A percentile compares a stretch with the other conserved stretches of the same genome.
phyloP scores from a whole-genome alignment of 352 stramenopile genomes.

The Globisporangium apiculatum region DNA sequence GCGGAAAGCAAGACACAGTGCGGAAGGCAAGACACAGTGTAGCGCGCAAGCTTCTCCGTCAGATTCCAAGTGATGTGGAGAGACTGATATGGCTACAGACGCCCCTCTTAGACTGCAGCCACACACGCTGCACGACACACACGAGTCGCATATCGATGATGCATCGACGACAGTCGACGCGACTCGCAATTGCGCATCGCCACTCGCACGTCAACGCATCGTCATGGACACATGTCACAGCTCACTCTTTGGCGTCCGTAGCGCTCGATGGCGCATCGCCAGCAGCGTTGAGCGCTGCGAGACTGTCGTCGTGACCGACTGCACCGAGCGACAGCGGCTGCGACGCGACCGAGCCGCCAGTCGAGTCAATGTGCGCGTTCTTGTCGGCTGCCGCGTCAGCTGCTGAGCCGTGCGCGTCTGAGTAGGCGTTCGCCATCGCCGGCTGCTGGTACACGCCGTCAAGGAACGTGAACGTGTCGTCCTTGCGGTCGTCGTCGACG shows the following conservation, averaged over 20 bases:
- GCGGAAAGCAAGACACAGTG: no score
- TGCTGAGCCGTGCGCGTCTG: background rate
- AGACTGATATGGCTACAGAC: no score
- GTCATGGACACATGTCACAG: no score
- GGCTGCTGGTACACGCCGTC: slow-evolving; percentile 65
- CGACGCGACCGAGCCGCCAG: slow-evolving; percentile 21
- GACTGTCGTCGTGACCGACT: slow-evolving; percentile 22
- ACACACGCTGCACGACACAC: no score
- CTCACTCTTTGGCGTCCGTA: slow-evolving; percentile 8
- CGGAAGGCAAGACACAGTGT: no score
- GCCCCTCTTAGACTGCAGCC: no score
- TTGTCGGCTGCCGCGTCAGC: background rate
- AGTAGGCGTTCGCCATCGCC: slow-evolving; percentile 36
- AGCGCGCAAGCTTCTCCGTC: no score
- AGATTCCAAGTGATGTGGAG: no score
- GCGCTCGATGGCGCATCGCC: slow-evolving; percentile 21
- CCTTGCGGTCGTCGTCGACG: slow-evolving; percentile 46
- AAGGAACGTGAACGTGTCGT: slow-evolving; percentile 51
- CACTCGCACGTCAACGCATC: background rate
- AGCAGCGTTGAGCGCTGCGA: slow-evolving; percentile 33
- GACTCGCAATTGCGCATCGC: background rate
- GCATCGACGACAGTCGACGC: no score
- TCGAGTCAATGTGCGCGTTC: slow-evolving; percentile 16
- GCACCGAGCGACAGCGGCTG: slow-evolving; percentile 19
- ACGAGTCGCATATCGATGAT: no score